A percentile compares a stretch with the other conserved stretches of the same genome.
Conservation (phyloP, 495 filamentous ascomycete species). For the Pyronema omphalodes region DNA sequence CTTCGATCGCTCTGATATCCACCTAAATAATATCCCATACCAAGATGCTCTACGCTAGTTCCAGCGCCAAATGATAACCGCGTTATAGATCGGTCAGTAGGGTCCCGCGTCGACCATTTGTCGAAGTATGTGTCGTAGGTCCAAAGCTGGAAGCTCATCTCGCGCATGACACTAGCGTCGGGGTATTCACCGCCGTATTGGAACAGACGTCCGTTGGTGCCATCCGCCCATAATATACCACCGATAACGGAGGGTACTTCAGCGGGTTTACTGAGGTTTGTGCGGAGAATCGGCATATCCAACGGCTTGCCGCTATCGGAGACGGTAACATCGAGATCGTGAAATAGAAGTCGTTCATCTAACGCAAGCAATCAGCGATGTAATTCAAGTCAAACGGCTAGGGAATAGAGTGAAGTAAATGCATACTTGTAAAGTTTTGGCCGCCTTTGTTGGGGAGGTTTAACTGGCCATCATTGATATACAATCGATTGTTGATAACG, state of each 20-base stretch:
- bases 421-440: slow-evolving; percentile 28
- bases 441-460: slow-evolving; percentile 32
- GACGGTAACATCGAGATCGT: slow-evolving; percentile 33
- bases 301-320: slow-evolving; percentile 29
- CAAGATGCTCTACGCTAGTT: slow-evolving; percentile 21
- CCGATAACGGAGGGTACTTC: slow-evolving; percentile 29
- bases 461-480: slow-evolving; percentile 34
- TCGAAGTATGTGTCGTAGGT: slow-evolving; percentile 4
- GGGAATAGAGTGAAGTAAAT: background rate
- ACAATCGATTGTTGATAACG: slow-evolving; percentile 32
- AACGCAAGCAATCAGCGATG: background rate
- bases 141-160: slow-evolving; percentile 1
- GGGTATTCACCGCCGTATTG: slow-evolving; percentile 26
- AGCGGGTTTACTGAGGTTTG: slow-evolving; percentile 29
- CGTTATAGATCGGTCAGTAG: background rate
- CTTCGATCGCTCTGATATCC: slow-evolving; percentile 25
- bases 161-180: background rate
- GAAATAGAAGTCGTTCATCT: slow-evolving; percentile 31
- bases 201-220: slow-evolving; percentile 35
- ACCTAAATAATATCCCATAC: slow-evolving; percentile 28
- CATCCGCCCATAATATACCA: slow-evolving; percentile 33
- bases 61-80: slow-evolving; percentile 23
- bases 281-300: slow-evolving; percentile 25
- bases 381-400: background rate
- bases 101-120: background rate